A percentile compares a stretch with the other conserved stretches of the same genome.
Evolutionary conservation across 2,329 filamentous ascomycete genomes (phyloP).

Genomic region (Boeremia exigua): DNA sequence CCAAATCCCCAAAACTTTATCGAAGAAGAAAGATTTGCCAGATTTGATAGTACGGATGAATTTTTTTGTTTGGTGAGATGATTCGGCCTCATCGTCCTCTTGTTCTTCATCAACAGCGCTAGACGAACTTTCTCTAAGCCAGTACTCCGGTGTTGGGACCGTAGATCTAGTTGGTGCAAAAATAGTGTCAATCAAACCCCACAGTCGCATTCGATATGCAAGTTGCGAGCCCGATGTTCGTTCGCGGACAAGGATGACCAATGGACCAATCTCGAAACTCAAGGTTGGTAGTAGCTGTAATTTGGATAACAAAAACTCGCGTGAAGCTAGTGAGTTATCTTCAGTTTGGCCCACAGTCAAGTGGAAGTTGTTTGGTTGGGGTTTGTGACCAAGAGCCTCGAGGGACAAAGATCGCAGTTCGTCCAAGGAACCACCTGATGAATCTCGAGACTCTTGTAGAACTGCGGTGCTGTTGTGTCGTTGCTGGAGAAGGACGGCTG

Average conservation of each 20-base stretch:
- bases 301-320: slow-evolving; percentile 62
- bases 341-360: slow-evolving; percentile 67
- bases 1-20: slow-evolving; percentile 35
- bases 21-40: slow-evolving; percentile 42
- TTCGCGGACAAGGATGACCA: slow-evolving; percentile 63
- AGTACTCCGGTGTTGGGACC: slow-evolving; percentile 18
- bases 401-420: slow-evolving; percentile 28
- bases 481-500: slow-evolving; percentile 57
- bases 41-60: slow-evolving; percentile 25
- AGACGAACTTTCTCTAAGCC: slow-evolving; percentile 10
- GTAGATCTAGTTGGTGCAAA: neutral
- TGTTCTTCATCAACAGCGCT: neutral
- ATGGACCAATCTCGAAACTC: slow-evolving; percentile 56
- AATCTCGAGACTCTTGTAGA: slow-evolving; percentile 21
- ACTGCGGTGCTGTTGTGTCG: slow-evolving; percentile 56
- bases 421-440: slow-evolving; percentile 14
- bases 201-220: slow-evolving; percentile 61
- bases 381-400: slow-evolving; percentile 32
- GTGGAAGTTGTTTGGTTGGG: slow-evolving; percentile 52
- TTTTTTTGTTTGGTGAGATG: neutral
- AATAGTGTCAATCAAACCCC: slow-evolving; percentile 57
- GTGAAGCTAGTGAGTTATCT: slow-evolving; percentile 53
- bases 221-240: slow-evolving; percentile 31
- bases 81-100: slow-evolving; percentile 1
- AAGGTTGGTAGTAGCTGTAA: slow-evolving; percentile 56